phyloP scores from a whole-genome alignment of 1,284 basidiomycete genomes.

The Tilletia setariae region DNA sequence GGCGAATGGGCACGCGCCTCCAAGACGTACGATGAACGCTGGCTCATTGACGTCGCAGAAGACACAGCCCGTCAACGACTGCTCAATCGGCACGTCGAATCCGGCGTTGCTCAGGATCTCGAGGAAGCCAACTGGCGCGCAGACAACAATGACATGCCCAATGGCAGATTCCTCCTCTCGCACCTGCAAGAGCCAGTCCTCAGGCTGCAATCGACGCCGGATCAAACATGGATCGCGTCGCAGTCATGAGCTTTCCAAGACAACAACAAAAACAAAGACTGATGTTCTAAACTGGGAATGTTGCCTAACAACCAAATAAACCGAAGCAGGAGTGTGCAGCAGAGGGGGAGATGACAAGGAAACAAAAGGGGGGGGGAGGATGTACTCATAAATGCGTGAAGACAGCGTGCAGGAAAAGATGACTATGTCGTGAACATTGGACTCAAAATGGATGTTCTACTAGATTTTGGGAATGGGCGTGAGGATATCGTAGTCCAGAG shows the following conservation, averaged over 20 bases:
- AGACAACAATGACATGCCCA: constrained; percentile 58
- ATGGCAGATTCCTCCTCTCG: constrained; percentile 47
- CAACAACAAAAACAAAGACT: background rate
- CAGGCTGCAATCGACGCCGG: background rate
- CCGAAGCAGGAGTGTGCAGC: background rate
- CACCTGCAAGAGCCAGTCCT: constrained; percentile 36
- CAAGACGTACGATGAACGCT: constrained; percentile 69
- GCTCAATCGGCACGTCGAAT: constrained; percentile 70
- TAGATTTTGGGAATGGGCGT: too few relatives aligned
- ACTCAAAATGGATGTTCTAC: too few relatives aligned
- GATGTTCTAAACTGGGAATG: too few relatives aligned
- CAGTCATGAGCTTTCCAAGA: background rate
- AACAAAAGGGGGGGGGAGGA: too few relatives aligned
- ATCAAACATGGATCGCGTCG: background rate
- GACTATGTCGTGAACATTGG: too few relatives aligned
- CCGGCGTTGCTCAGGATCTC: constrained; percentile 67
- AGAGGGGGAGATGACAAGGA: background rate
- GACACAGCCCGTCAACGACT: constrained; percentile 66
- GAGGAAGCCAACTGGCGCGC: constrained; percentile 70
- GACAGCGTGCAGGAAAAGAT: too few relatives aligned
- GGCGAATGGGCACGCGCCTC: constrained; percentile 69
- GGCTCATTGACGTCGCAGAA: constrained; percentile 69
- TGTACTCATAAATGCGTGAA: too few relatives aligned
- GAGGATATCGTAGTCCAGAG: too few relatives aligned
- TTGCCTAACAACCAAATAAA: too few relatives aligned